These are phyloP conservation scores for Ascochyta fabae DNA, from an alignment of 2,329 filamentous ascomycete genomes.

Conservation along the genomic window DNA sequence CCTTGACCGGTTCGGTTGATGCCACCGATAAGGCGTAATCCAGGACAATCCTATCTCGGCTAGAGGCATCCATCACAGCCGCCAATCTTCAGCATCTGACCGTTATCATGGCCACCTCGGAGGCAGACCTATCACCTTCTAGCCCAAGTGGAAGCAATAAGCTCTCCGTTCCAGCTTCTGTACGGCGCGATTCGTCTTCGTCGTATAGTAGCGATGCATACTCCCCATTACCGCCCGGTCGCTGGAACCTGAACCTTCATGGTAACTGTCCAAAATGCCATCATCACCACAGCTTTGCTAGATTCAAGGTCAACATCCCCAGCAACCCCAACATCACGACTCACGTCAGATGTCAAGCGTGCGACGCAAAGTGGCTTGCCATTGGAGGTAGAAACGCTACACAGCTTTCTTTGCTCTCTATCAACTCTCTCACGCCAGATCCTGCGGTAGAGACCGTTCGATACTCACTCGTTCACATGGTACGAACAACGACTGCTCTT, in stretches of 20 bases:
- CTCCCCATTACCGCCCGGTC: not conserved
- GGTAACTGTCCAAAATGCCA: not conserved
- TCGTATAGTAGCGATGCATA: not conserved
- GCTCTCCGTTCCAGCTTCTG: not conserved
- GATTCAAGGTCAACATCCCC: not conserved
- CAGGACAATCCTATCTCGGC: not conserved
- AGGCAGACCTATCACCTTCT: not conserved
- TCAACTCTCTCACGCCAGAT: not conserved
- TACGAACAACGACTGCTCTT: not conserved
- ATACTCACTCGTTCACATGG: not conserved
- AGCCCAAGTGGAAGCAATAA: not conserved
- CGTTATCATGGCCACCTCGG: not conserved
- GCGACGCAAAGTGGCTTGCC: not conserved
- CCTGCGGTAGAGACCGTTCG: not conserved
- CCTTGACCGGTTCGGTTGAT: not conserved
- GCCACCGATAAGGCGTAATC: too few relatives aligned
- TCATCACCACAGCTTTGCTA: not conserved
- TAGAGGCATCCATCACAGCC: not conserved
- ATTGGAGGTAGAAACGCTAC: not conserved
- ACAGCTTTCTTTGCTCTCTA: not conserved
- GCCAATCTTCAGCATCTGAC: not conserved
- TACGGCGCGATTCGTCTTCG: not conserved
- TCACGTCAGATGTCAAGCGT: not conserved
- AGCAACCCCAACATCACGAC: not conserved
- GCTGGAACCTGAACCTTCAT: not conserved